phyloP scores from a whole-genome alignment of 345 rosid species.

The Syzygium aqueum region DNA sequence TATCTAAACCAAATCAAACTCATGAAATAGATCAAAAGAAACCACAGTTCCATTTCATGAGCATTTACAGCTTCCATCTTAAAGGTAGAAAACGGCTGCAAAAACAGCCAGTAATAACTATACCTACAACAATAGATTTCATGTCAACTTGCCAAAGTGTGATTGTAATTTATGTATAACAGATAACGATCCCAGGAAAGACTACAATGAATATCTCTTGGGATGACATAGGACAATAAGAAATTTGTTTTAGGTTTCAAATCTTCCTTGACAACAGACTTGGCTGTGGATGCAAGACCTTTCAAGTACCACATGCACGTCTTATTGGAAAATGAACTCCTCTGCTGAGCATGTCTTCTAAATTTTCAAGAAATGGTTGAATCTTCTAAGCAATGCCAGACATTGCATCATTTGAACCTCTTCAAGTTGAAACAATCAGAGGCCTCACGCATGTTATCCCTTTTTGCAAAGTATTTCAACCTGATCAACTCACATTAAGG shows the following conservation, averaged over 20 bases:
- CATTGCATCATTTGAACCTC: background rate
- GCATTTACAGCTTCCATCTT: background rate
- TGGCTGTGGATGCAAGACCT: background rate
- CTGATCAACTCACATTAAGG: background rate
- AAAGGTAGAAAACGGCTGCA: fast-evolving
- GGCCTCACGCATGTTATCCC: background rate
- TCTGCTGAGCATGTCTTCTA: background rate
- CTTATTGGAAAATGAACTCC: background rate
- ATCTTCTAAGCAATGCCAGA: background rate
- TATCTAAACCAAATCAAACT: background rate
- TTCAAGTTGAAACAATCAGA: background rate
- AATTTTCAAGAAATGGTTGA: background rate
- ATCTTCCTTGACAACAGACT: background rate
- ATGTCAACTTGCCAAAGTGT: background rate
- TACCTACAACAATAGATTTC: background rate
- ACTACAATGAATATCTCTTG: background rate
- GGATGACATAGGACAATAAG: background rate
- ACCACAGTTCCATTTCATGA: background rate
- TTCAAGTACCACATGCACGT: background rate
- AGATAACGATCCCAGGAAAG: background rate
- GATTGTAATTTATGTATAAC: background rate
- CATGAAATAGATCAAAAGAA: background rate
- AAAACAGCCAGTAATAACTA: background rate
- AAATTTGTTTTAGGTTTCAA: background rate
- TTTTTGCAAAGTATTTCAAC: background rate